Evolutionary conservation across 1,284 basidiomycete genomes (phyloP), one percentile per base, ranked within the genome.

Genomic region (Rhodofomes roseus): DNA sequence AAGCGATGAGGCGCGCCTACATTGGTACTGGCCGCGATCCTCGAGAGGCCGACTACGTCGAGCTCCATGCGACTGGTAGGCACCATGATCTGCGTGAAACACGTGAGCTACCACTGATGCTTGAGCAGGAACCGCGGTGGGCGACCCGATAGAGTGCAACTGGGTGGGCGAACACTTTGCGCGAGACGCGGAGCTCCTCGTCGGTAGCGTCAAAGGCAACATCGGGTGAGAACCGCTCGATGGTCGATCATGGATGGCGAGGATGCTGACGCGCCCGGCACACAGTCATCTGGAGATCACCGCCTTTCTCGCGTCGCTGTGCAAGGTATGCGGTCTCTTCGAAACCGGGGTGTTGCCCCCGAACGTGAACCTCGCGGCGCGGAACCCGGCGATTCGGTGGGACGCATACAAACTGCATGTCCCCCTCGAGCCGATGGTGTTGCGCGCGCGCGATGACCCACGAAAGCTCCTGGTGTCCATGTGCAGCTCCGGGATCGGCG

Each of bases 81-180:
- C 40, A 48, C n/a, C 14, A 20, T 54, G 9, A 55, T 39, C 50
- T 18, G n/a, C 12, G 5, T 39, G 7, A 23, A 2, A 36, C 43
- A 7, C n/a, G 37, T 50, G 54, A 11, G 11, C 31, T 34, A 11
- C 11, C 11, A 34, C 11, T 34, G 11, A 34, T 58, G 41, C 29
- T 36, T 14, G 14, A 12, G 2, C 46, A 75, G 77, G 77, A 1
- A 81, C 81, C 1, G 73, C 76, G 22, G 69, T 68, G 12, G 81
- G 81, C 1, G 81, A 83, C 63, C 81, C 79, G 0, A 77, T 74
- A 0, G 81, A 83, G 65, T 76, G 76, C 3, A 82, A 82, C 57
- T 78, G 76, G 71, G 76, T 78, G 5, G 81, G 80, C 1, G 68
- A 71, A 37, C 48, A 65, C 7, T 79, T 77, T 58, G 44, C 64